Evolutionary conservation across 805 yeast genomes (phyloP).

Genomic region (Hanseniaspora thailandica): DNA sequence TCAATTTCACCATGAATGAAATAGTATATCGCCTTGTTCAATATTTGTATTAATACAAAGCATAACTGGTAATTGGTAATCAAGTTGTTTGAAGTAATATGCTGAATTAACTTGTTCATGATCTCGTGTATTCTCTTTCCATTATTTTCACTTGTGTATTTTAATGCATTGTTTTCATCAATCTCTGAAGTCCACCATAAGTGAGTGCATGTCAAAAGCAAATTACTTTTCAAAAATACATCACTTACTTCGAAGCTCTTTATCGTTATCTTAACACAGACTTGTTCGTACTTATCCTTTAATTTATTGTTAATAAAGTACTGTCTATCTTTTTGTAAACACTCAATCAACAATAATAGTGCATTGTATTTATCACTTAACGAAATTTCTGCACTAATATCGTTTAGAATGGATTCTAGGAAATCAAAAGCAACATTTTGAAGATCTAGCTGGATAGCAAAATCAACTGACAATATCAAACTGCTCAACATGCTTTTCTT

Average conservation of each 20-base stretch:
- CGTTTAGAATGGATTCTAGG: conserved; percentile 73
- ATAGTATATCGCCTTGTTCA: conserved; percentile 75
- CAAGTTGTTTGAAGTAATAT: conserved; percentile 5
- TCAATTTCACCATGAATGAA: conserved; percentile 65
- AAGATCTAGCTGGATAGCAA: conserved; percentile 66
- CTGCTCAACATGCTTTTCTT: conserved; percentile 30
- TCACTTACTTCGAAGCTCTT: conserved; percentile 10
- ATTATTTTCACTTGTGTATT: conserved; percentile 16
- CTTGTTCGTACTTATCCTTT: conserved; percentile 17
- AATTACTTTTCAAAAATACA: conserved; percentile 6
- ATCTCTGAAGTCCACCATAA: conserved; percentile 72
- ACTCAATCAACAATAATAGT: conserved; percentile 38
- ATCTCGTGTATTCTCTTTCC: conserved; percentile 7
- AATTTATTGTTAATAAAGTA: conserved; percentile 41
- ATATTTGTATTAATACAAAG: conserved; percentile 78
- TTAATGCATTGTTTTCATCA: conserved; percentile 37
- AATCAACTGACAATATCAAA: conserved; percentile 53
- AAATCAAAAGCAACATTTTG: conserved; percentile 76
- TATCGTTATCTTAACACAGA: conserved; percentile 23
- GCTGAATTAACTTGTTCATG: conserved; percentile 5
- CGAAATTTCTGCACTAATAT: conserved; percentile 61
- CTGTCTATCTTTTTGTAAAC: conserved; percentile 41
- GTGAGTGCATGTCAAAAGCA: conserved; percentile 62
- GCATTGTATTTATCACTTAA: conserved; percentile 45
- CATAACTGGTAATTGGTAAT: conserved; percentile 21